These are phyloP conservation scores for Moesziomyces globuligerus DNA, from an alignment of 1,284 basidiomycete genomes.

Conservation along the genomic window DNA sequence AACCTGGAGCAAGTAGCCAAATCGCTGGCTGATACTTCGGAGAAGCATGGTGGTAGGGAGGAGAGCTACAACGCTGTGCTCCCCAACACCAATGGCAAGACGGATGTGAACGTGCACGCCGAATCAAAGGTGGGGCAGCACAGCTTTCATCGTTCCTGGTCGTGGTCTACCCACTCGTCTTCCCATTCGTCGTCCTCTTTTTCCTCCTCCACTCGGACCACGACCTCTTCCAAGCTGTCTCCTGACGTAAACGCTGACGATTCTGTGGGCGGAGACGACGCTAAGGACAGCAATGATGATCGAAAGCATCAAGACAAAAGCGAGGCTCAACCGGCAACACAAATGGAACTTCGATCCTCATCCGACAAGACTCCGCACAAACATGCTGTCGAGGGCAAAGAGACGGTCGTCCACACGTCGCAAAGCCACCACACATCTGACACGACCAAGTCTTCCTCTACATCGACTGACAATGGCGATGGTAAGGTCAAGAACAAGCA, in stretches of 20 bases:
- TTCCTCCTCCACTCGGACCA: slow-evolving; percentile 4
- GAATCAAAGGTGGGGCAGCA: slow-evolving; percentile 9
- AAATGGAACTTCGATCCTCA: not conserved
- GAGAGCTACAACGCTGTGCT: slow-evolving; percentile 1
- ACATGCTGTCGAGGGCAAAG: not conserved
- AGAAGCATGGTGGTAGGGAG: slow-evolving; percentile 9
- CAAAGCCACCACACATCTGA: not conserved
- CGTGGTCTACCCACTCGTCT: slow-evolving; percentile 26
- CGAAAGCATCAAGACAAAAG: not conserved
- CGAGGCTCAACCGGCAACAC: not conserved
- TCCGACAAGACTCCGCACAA: no score
- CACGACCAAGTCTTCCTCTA: slow-evolving; percentile 1
- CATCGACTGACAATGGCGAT: slow-evolving; percentile 1
- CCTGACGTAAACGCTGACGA: not conserved
- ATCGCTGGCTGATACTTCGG: slow-evolving; percentile 14
- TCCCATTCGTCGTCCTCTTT: slow-evolving; percentile 19
- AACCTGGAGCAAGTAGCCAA: slow-evolving; percentile 15
- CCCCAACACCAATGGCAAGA: not conserved
- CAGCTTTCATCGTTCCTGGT: slow-evolving; percentile 21
- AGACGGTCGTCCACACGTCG: slow-evolving; percentile 3
- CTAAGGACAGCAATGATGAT: no score
- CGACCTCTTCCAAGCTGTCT: slow-evolving; percentile 1
- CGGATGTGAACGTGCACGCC: slow-evolving; percentile 16
- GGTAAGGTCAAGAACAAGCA: slow-evolving; percentile 4
- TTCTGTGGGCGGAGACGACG: not conserved